Conservation (phyloP, 2,329 filamentous ascomycete species). For the Curvularia eragrostidis region DNA sequence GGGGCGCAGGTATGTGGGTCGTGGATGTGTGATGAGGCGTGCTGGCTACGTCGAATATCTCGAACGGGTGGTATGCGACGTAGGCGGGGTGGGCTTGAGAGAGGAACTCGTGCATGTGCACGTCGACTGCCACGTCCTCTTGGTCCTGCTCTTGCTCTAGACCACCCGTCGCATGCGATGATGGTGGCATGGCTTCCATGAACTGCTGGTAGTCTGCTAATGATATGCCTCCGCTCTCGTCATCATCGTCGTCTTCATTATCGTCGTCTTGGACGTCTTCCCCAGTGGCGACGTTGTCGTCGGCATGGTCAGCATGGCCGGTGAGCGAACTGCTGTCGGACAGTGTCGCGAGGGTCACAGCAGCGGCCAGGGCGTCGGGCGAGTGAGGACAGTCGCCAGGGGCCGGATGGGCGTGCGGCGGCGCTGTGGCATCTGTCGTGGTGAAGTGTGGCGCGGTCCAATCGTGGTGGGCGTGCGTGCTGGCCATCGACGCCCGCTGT, state of each 20-base stretch:
- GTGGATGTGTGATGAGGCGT: constrained; percentile 22
- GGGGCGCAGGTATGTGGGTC: constrained; percentile 19
- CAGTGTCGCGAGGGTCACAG: constrained; percentile 38
- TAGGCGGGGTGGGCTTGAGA: constrained; percentile 25
- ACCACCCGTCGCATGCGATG: constrained; percentile 9
- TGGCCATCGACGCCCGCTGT: constrained; percentile 37
- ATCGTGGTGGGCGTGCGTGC: constrained; percentile 27
- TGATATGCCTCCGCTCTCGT: constrained; percentile 37
- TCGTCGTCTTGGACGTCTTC: constrained; percentile 6
- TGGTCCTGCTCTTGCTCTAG: constrained; percentile 7
- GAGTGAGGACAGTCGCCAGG: constrained; percentile 23
- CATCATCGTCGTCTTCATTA: constrained; percentile 23
- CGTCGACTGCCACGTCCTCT: constrained; percentile 5
- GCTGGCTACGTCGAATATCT: constrained; percentile 17
- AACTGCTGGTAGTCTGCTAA: constrained; percentile 28
- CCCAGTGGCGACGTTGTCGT: constrained; percentile 11
- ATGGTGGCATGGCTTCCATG: constrained; percentile 12
- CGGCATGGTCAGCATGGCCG: constrained; percentile 24
- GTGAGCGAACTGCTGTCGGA: constrained; percentile 40
- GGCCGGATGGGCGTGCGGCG: constrained; percentile 10
- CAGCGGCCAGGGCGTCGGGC: constrained; percentile 34
- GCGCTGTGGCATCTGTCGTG: constrained; percentile 23
- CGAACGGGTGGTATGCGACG: constrained; percentile 9
- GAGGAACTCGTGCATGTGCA: constrained; percentile 25
- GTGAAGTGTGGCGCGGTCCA: constrained; percentile 20